phyloP scores from a whole-genome alignment of 129 eudicot genomes.

The Pittosporum tobira region DNA sequence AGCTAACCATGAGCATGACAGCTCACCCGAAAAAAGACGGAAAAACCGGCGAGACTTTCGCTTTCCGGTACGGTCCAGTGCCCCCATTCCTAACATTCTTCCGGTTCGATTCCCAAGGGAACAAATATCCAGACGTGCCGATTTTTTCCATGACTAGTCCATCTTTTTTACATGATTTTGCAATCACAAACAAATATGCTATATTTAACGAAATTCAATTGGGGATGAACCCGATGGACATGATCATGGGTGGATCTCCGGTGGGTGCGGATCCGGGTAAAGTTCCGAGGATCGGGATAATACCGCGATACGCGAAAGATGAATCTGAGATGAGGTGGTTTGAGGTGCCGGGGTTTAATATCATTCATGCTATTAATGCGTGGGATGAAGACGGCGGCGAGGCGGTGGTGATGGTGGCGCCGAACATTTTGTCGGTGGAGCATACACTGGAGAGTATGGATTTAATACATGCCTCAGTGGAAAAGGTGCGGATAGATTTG shows the following conservation, averaged over 20 bases:
- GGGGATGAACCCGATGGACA: conserved; percentile 38
- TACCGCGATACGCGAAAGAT: conserved; percentile 40
- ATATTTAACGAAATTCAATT: conserved; percentile 42
- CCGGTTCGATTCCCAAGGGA: conserved; percentile 26
- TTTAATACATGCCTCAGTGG: conserved; percentile 38
- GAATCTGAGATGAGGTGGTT: conserved; percentile 53
- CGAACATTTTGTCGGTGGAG: conserved; percentile 45
- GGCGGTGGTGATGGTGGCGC: conserved; percentile 41
- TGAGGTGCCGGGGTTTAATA: conserved; percentile 50
- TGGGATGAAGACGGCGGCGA: conserved; percentile 54
- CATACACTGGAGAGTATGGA: conserved; percentile 52
- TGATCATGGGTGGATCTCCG: conserved; percentile 41
- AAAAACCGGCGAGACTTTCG: conserved; percentile 35
- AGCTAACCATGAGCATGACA: conserved; percentile 45
- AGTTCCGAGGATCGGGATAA: conserved; percentile 39
- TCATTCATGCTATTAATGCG: conserved; percentile 40
- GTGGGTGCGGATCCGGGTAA: conserved; percentile 27
- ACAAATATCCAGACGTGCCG: conserved; percentile 32
- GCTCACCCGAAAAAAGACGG: conserved; percentile 49
- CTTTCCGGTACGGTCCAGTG: conserved; percentile 40
- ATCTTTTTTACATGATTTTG: conserved; percentile 43
- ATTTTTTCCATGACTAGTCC: conserved; percentile 36
- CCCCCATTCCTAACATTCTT: conserved; percentile 37
- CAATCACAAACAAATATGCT: conserved; percentile 38
- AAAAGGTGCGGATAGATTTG: conserved; percentile 39